A percentile compares a stretch with the other conserved stretches of the same genome.
phyloP scores from a whole-genome alignment of 129 eudicot genomes.

The Artemisia argyi region DNA sequence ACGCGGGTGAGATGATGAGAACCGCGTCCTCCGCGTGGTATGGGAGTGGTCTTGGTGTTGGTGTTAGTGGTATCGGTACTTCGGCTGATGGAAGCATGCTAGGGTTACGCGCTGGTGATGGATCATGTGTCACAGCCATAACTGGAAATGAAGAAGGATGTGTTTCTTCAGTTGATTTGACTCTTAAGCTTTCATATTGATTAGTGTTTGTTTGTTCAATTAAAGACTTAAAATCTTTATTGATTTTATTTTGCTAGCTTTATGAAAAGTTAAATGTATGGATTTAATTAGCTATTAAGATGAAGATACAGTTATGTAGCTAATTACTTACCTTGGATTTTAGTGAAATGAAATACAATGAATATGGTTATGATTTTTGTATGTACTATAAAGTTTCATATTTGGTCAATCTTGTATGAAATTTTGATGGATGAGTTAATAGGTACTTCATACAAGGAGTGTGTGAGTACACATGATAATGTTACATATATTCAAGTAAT shows the following conservation, averaged over 20 bases:
- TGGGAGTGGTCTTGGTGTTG: neutral
- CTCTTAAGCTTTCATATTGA: constrained; percentile 66
- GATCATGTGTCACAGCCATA: constrained; percentile 29
- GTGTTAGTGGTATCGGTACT: constrained; percentile 3
- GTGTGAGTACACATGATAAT: constrained; percentile 22
- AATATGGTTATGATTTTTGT: neutral
- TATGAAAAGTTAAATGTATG: constrained; percentile 57
- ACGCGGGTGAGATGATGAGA: constrained; percentile 26
- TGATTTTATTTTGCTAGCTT: neutral
- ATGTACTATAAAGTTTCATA: neutral
- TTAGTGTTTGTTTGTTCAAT: neutral
- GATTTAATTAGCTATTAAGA: neutral
- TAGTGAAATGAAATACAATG: too few relatives aligned
- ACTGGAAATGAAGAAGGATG: constrained; percentile 34
- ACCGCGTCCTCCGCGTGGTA: constrained; percentile 31
- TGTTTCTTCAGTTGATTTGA: constrained; percentile 58
- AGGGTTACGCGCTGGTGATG: constrained; percentile 34
- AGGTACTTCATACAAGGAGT: constrained; percentile 25
- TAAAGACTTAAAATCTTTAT: too few relatives aligned
- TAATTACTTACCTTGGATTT: too few relatives aligned
- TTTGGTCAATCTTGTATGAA: constrained; percentile 19
- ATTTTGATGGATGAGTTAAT: constrained; percentile 16
- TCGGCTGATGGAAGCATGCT: constrained; percentile 23
- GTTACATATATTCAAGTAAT: constrained; percentile 21
- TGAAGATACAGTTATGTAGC: too few relatives aligned